Evolutionary conservation across 2,329 filamentous ascomycete genomes (phyloP).

Genomic region (Ophiostoma triangulosporum): DNA sequence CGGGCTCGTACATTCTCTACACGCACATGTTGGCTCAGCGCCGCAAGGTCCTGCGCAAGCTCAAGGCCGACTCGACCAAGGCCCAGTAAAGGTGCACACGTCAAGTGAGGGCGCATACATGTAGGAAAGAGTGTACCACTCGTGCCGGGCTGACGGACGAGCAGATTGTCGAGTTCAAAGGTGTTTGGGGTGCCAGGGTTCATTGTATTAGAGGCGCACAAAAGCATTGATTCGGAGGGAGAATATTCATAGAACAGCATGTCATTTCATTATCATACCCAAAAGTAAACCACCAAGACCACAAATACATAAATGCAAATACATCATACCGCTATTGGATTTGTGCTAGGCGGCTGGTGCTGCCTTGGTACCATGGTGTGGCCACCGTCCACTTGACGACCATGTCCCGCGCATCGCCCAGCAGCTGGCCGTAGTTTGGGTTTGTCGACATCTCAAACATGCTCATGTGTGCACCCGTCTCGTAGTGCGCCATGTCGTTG

Average conservation of each 20-base stretch:
- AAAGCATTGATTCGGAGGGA: background rate
- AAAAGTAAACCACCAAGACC: too few relatives aligned
- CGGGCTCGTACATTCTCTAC: slow-evolving; percentile 68
- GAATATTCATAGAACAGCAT: background rate
- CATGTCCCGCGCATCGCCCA: slow-evolving; percentile 49
- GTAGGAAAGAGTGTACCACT: background rate
- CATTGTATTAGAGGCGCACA: background rate
- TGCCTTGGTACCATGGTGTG: slow-evolving; percentile 53
- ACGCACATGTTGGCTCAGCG: slow-evolving; percentile 92
- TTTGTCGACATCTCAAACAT: slow-evolving; percentile 67
- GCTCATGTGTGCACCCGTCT: slow-evolving; percentile 65
- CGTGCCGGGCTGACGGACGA: background rate
- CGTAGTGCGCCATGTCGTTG: slow-evolving; percentile 69
- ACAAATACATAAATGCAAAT: background rate
- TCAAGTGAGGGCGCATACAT: slow-evolving; percentile 1
- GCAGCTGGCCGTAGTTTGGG: slow-evolving; percentile 55
- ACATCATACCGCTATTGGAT: background rate
- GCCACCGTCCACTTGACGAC: slow-evolving; percentile 52
- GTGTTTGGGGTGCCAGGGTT: background rate
- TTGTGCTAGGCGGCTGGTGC: slow-evolving; percentile 13
- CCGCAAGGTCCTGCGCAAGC: slow-evolving; percentile 58
- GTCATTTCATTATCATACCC: background rate
- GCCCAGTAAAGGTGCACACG: slow-evolving; percentile 20
- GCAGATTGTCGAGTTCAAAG: background rate
- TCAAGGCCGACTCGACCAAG: slow-evolving; percentile 34